Conservation (phyloP, 805 yeast genomes). For the Sugiyamaella lignohabitans region DNA sequence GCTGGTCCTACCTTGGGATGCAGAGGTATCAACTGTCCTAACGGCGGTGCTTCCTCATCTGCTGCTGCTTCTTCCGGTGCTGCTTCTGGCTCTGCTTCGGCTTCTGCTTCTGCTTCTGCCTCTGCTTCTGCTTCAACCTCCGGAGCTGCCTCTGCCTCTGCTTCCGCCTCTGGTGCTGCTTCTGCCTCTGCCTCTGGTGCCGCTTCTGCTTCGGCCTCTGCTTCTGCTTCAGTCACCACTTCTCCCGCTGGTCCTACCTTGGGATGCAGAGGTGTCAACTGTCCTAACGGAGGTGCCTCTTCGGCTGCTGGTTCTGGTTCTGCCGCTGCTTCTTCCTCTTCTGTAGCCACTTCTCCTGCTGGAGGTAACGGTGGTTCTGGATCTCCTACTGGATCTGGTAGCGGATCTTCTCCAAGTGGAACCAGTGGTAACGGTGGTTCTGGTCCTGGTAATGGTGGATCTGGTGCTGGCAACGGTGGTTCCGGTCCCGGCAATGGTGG, state of each 20-base stretch:
- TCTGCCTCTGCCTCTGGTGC: neutral
- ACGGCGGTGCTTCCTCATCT: neutral
- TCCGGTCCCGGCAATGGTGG: neutral
- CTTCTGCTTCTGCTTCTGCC: too few relatives aligned
- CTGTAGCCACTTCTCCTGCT: neutral
- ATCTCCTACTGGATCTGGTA: neutral
- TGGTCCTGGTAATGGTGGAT: neutral
- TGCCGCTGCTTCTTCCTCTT: neutral
- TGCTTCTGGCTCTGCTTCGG: neutral
- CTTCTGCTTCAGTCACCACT: neutral
- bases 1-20: neutral
- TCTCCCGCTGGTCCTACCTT: neutral
- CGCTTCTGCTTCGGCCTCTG: neutral
- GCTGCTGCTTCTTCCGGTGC: neutral
- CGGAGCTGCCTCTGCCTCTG: neutral
- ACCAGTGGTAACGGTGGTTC: neutral
- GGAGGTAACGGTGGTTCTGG: neutral
- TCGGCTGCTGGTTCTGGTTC: too few relatives aligned
- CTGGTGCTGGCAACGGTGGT: neutral
- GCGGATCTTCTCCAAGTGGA: too few relatives aligned
- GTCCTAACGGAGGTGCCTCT: neutral
- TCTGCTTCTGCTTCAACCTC: neutral
- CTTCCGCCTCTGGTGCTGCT: neutral
- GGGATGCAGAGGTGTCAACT: neutral
- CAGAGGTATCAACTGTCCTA: too few relatives aligned